Evolutionary conservation across 2,329 filamentous ascomycete genomes (phyloP), one percentile per base, ranked within the genome.

Genomic region (Periconia macrospinosa): DNA sequence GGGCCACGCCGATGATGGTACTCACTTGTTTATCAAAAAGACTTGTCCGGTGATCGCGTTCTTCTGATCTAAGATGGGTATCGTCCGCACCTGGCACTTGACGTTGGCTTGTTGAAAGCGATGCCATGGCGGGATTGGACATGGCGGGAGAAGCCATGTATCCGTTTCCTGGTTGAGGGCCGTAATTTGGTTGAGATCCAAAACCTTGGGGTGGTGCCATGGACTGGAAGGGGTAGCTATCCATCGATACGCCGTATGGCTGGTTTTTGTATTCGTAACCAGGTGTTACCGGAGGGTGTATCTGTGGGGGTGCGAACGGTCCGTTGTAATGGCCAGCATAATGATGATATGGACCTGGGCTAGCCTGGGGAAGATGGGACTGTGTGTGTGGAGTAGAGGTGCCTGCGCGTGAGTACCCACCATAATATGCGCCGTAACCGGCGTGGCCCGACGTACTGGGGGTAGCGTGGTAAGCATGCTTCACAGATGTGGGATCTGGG

Each of bases 401-500:
- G 50, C 69, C 66, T 50, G 69, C 71, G 20, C 72, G 71, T 27
- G 71, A 69, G 61, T 70, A 74, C 51, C 71, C 69, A 68, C 68
- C 63, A 52, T 70, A 69, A 50, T 67, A 71, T 18, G 63, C 58
- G 18, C 61, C 59, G 58, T 68, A 73, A 27, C 60, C 62, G 45
- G 64, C 52, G 37, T 57, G 56, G 46, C 53, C 49, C 37, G 62
- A 53, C 17, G 55, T 59, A 49, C 58, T 58, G 48, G 63, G 54
- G n/a, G 61, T 55, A 18, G 62, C 44, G 51, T 77, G 73, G 42
- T 73, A 69, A 35, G 71, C 58, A 54, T 74, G 66, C 58, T 77
- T 77, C 14, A 75, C 72, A 30, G 74, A 70, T 37, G 76, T 76
- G 51, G 84, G 83, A 59, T 88, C 81, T 19, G 84, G 80, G 58